Evolutionary conservation across 164 flowering plant genomes (phyloP).

Genomic region (Cinnamomum chago): DNA sequence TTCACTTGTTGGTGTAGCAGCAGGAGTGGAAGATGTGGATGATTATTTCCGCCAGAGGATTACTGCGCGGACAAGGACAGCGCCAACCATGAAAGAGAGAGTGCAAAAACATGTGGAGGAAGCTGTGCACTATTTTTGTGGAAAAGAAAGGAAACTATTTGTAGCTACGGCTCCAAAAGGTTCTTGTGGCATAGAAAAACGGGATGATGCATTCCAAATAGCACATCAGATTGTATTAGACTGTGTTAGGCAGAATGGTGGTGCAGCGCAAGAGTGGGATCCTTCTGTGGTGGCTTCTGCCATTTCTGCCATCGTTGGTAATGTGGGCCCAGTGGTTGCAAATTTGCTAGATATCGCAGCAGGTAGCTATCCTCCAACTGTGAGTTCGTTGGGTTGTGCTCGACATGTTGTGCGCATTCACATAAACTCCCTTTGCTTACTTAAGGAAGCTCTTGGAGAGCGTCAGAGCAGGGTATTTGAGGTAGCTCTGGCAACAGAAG

Average conservation of each 20-base stretch:
- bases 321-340: constrained; percentile 56
- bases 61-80: constrained; percentile 64
- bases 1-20: constrained; percentile 59
- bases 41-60: constrained; percentile 83
- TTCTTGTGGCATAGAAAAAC: constrained; percentile 48
- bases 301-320: constrained; percentile 82
- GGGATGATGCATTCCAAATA: constrained; percentile 67
- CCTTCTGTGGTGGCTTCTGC: constrained; percentile 84
- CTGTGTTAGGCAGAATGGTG: constrained; percentile 82
- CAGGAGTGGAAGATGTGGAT: constrained; percentile 84
- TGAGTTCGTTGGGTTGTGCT: constrained; percentile 47
- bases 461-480: constrained; percentile 91
- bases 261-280: constrained; percentile 95
- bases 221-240: constrained; percentile 78
- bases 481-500: constrained; percentile 89
- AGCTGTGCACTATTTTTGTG: constrained; percentile 44
- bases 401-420: constrained; percentile 60
- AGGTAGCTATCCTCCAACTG: constrained; percentile 39
- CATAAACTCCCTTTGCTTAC: constrained; percentile 64
- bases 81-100: constrained; percentile 71
- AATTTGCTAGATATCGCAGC: constrained; percentile 62
- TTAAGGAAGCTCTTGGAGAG: constrained; percentile 95
- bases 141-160: constrained; percentile 67
- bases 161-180: constrained; percentile 42
- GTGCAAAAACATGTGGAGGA: constrained; percentile 79